phyloP scores from a whole-genome alignment of 2,329 filamentous ascomycete species.

The Bipolaris gigantea region DNA sequence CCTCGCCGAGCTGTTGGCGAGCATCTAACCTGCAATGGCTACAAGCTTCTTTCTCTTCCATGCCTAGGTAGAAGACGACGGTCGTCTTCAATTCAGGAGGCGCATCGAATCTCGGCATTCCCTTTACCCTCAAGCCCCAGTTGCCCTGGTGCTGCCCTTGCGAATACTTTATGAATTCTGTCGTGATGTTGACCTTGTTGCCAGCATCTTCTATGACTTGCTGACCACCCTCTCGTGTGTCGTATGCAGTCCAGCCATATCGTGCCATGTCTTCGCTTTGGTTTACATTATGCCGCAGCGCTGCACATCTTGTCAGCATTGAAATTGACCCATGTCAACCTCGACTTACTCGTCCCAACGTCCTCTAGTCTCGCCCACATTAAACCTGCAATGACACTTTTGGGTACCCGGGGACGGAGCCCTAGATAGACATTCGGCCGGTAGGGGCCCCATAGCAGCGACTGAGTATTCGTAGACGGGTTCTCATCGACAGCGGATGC shows the following conservation, averaged over 20 bases:
- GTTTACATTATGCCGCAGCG: conserved; percentile 89
- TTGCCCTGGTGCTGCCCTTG: conserved; percentile 83
- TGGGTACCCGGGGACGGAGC: conserved; percentile 75
- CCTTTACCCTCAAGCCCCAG: conserved; percentile 86
- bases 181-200: conserved; percentile 85
- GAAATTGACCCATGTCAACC: neutral
- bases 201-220: conserved; percentile 85
- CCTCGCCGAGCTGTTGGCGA: conserved; percentile 53
- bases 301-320: conserved; percentile 20
- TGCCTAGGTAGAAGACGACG: conserved; percentile 76
- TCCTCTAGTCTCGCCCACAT: conserved; percentile 87
- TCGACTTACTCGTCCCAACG: conserved; percentile 69
- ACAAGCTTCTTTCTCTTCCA: conserved; percentile 69
- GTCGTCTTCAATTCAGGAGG: conserved; percentile 70
- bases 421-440: conserved; percentile 92
- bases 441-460: conserved; percentile 93
- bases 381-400: conserved; percentile 77
- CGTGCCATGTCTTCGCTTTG: conserved; percentile 89
- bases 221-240: conserved; percentile 78
- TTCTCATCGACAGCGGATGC: conserved; percentile 15
- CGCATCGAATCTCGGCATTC: conserved; percentile 68
- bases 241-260: conserved; percentile 97
- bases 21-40: conserved; percentile 55
- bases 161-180: conserved; percentile 86
- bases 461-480: conserved; percentile 62